Percentiles rank a stretch among this genome's conserved stretches.
phyloP scores from a whole-genome alignment of 1,139 yeast species.

The Kazachstania sp. region DNA sequence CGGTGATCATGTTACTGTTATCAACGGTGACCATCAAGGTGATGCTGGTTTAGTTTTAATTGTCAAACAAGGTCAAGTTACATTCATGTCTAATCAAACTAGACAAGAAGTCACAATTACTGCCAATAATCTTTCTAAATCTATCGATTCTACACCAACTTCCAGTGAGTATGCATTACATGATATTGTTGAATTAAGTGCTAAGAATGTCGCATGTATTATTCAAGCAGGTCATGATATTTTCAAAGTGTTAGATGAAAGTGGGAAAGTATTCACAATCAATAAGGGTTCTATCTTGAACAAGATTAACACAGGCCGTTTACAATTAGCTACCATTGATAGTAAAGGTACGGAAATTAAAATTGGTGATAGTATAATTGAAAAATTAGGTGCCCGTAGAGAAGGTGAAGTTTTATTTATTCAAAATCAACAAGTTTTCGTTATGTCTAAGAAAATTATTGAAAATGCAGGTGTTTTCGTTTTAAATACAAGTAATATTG shows the following conservation, averaged over 20 bases:
- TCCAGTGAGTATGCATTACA: slow-evolving; percentile 76
- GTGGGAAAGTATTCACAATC: slow-evolving; percentile 65
- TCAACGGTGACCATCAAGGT: slow-evolving; percentile 84
- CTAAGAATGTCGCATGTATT: slow-evolving; percentile 81
- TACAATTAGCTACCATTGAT: slow-evolving; percentile 82
- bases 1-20: slow-evolving; percentile 94
- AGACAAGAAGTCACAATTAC: slow-evolving; percentile 83
- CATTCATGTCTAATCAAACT: slow-evolving; percentile 82
- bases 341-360: slow-evolving; percentile 73
- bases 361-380: slow-evolving; percentile 88
- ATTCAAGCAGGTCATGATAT: slow-evolving; percentile 83
- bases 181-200: slow-evolving; percentile 82
- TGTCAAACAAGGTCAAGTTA: slow-evolving; percentile 75
- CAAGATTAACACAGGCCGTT: slow-evolving; percentile 53
- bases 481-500: slow-evolving; percentile 63
- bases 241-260: slow-evolving; percentile 73
- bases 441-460: slow-evolving; percentile 65
- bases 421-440: slow-evolving; percentile 67
- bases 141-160: slow-evolving; percentile 61
- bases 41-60: slow-evolving; percentile 92
- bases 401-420: slow-evolving; percentile 86
- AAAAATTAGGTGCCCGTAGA: slow-evolving; percentile 66
- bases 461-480: slow-evolving; percentile 93
- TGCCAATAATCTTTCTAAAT: slow-evolving; percentile 76
- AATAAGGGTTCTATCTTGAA: slow-evolving; percentile 75